phyloP scores from a whole-genome alignment of 2,329 filamentous ascomycete species.

The Tolypocladium paradoxum region DNA sequence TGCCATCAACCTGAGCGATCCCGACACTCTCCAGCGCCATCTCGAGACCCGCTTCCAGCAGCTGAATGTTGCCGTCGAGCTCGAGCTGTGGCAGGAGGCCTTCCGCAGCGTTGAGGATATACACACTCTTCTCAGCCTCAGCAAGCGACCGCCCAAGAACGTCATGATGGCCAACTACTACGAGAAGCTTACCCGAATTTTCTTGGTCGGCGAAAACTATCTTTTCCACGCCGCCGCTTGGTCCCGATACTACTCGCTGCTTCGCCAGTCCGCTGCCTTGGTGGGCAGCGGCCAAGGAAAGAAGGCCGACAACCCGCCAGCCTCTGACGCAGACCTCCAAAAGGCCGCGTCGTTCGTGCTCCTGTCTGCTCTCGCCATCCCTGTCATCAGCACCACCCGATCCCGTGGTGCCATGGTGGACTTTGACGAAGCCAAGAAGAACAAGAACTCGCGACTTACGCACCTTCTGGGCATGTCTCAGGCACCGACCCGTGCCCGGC shows the following conservation, averaged over 20 bases:
- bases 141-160: slow-evolving; percentile 97
- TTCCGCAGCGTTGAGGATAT: slow-evolving; percentile 99
- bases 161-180: slow-evolving; percentile 99
- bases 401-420: slow-evolving; percentile 94
- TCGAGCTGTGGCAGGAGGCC: slow-evolving; percentile 98
- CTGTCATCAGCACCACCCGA: slow-evolving; percentile 95
- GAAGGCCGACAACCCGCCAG: slow-evolving; percentile 89
- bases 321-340: slow-evolving; percentile 81
- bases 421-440: slow-evolving; percentile 93
- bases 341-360: slow-evolving; percentile 94
- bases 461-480: slow-evolving; percentile 90
- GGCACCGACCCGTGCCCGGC: slow-evolving; percentile 74
- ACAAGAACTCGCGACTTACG: slow-evolving; percentile 95
- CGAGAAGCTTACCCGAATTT: slow-evolving; percentile 96
- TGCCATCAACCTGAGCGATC: slow-evolving; percentile 96
- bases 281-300: slow-evolving; percentile 76
- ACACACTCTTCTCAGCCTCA: slow-evolving; percentile 90
- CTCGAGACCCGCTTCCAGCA: slow-evolving; percentile 98
- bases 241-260: slow-evolving; percentile 93
- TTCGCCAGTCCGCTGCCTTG: slow-evolving; percentile 78
- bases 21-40: slow-evolving; percentile 93
- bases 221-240: slow-evolving; percentile 97
- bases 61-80: slow-evolving; percentile 92
- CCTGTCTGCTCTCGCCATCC: slow-evolving; percentile 90
- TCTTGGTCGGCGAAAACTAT: slow-evolving; percentile 98